Evolutionary conservation across 129 eudicot species (phyloP).

Genomic region (Solidago caesia): DNA sequence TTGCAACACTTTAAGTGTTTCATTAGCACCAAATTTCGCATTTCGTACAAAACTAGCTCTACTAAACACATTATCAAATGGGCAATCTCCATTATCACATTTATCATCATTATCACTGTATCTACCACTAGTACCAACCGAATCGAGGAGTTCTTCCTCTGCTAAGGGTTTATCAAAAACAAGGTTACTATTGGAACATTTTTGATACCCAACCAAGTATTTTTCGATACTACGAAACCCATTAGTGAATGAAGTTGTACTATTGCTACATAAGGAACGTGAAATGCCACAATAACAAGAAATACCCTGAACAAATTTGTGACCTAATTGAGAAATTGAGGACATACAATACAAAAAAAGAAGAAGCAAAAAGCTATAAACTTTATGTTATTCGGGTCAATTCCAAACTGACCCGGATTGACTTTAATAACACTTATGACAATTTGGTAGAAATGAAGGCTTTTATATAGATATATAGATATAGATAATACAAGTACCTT

Average conservation of each 20-base stretch:
- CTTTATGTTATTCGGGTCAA: constrained; percentile 20
- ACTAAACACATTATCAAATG: background rate
- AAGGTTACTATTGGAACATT: constrained; percentile 30
- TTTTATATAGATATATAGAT: background rate
- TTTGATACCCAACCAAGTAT: constrained; percentile 37
- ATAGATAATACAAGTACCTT: too few relatives aligned
- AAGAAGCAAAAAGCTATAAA: constrained; percentile 23
- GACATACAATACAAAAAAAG: constrained; percentile 34
- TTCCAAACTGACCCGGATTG: constrained; percentile 15
- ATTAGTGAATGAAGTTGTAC: constrained; percentile 27
- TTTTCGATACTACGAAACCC: constrained; percentile 58
- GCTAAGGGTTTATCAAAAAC: constrained; percentile 29
- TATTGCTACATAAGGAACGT: constrained; percentile 52
- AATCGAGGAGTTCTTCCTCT: constrained; percentile 19
- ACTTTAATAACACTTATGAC: constrained; percentile 12
- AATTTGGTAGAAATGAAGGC: background rate
- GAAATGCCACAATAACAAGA: constrained; percentile 36
- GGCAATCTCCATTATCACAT: background rate
- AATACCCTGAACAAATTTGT: constrained; percentile 33
- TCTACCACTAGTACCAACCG: constrained; percentile 18
- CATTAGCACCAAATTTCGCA: background rate
- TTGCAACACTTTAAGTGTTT: background rate
- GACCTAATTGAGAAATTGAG: constrained; percentile 50
- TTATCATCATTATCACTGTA: constrained; percentile 23
- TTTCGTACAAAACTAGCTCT: constrained; percentile 34